Base-by-base conservation (phyloP, 345 rosid genomes). In the Lepidium sativum region DNA sequence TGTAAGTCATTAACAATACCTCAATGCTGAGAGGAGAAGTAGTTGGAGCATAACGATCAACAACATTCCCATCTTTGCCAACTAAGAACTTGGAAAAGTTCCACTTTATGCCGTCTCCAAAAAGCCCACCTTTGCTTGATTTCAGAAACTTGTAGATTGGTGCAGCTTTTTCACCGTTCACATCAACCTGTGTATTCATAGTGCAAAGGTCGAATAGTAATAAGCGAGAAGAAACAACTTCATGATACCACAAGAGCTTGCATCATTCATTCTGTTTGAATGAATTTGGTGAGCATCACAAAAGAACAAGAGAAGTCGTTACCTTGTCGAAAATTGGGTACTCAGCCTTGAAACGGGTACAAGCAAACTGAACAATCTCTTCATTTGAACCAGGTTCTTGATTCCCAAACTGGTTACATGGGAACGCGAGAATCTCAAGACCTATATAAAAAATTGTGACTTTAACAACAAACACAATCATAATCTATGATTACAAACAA, bases 291-390 rank as follows among this genome's bases (percentile, higher is more conserved):
- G 27, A 32, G 37, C 13, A 15, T 62, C n/a, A 43, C 8, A 41
- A 10, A 29, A 64, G 70, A 42, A 66, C 29, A 47, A 23, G 32
- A 5, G 33, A 34, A 60, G n/a, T 6, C 14, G 37, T 29, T 34
- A 87, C 98, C 94, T 87, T 92, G 70, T 87, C 94, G 45, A 92
- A 92, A 16, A 89, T 84, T 8, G 97, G 97, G 80, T 78, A 92
- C 81, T 92, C 98, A 5, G 96, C 97, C 73, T 92, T 92, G 72
- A 89, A 92, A 64, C 88, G 84, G 14, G 98, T 89, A 79, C 98
- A 87, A 33, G 88, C 94, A 61, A 82, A 78, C 60, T 89, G 81
- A 42, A 80, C 13, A 41, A 89, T 87, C 79, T 92, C 78, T 68
- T 89, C 91, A 60, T 84, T 92, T 50, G 50, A 55, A 63, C 97